phyloP scores from a whole-genome alignment of 176 grass and related monocot species.

The Triticum turgidum region DNA sequence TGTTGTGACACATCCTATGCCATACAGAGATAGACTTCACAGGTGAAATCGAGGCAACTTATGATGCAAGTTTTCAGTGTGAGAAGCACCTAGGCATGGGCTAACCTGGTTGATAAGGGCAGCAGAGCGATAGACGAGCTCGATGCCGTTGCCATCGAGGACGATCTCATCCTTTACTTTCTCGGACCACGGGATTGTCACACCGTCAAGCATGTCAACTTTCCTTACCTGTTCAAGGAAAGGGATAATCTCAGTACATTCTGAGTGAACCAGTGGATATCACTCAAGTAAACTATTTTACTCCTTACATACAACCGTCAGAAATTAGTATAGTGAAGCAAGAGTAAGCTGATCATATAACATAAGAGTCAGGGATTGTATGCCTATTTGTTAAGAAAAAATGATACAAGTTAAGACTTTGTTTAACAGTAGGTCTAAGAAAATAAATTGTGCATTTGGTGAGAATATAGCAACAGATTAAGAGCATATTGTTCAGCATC shows the following conservation, averaged over 20 bases:
- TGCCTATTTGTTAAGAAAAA: too few species aligned
- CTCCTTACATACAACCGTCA: too few species aligned
- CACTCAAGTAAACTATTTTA: too few species aligned
- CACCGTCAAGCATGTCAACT: slow-evolving; percentile 82
- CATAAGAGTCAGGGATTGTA: too few species aligned
- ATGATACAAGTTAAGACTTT: too few species aligned
- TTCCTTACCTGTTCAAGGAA: slow-evolving; percentile 56
- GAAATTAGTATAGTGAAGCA: too few species aligned
- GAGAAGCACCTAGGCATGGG: not conserved
- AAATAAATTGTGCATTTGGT: too few species aligned
- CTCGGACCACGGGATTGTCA: slow-evolving; percentile 63
- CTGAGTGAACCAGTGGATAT: too few species aligned
- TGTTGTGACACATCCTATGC: not conserved
- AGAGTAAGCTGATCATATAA: too few species aligned
- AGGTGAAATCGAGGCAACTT: not conserved
- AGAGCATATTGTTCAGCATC: too few species aligned
- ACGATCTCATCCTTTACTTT: slow-evolving; percentile 90
- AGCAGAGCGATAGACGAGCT: slow-evolving; percentile 70
- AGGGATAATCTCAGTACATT: not conserved
- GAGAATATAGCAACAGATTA: too few species aligned
- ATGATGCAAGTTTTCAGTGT: not conserved
- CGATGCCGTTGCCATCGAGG: slow-evolving; percentile 76
- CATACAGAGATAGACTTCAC: not conserved
- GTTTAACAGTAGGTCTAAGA: too few species aligned
- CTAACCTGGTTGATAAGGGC: slow-evolving; percentile 79